Percentiles rank a stretch among this genome's conserved stretches.
Evolutionary conservation across 768 basidiomycete genomes (phyloP).

Genomic region (Pisolithus tinctorius): DNA sequence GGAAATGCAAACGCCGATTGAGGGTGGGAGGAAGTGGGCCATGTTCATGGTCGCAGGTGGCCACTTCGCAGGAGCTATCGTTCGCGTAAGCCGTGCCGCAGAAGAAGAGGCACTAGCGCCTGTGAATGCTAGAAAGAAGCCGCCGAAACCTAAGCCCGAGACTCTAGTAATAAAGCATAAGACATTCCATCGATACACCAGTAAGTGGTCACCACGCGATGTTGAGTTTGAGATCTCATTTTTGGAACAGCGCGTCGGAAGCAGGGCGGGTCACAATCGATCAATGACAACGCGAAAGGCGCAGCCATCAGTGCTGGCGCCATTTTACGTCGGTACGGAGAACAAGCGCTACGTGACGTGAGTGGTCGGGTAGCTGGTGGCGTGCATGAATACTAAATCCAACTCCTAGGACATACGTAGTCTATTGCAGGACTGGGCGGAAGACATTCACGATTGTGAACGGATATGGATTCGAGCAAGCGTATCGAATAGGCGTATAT

Average conservation of each 20-base stretch:
- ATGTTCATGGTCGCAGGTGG: conserved; percentile 97
- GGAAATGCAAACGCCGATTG: conserved; percentile 51
- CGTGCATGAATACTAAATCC: neutral
- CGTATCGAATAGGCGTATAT: conserved; percentile 79
- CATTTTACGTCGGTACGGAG: conserved; percentile 87
- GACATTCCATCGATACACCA: conserved; percentile 98
- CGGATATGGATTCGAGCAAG: conserved; percentile 89
- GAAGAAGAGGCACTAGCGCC: conserved; percentile 35
- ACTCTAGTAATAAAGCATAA: conserved; percentile 83
- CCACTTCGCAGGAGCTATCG: conserved; percentile 93
- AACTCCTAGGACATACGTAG: conserved; percentile 73
- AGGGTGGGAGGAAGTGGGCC: conserved; percentile 74
- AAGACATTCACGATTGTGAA: conserved; percentile 82
- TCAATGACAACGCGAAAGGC: conserved; percentile 91
- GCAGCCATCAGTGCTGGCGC: conserved; percentile 94
- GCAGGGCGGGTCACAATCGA: conserved; percentile 91
- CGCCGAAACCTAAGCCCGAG: conserved; percentile 64
- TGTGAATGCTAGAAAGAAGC: conserved; percentile 44
- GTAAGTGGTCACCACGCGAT: conserved; percentile 41
- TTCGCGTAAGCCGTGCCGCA: conserved; percentile 53
- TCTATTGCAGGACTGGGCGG: conserved; percentile 77
- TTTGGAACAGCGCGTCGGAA: conserved; percentile 76
- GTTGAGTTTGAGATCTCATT: conserved; percentile 5
- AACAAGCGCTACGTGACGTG: conserved; percentile 86
- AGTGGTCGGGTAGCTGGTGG: conserved; percentile 16